These are phyloP conservation scores for Pyrrhoderma noxium DNA, from an alignment of 1,284 basidiomycete genomes.

Conservation along the genomic window DNA sequence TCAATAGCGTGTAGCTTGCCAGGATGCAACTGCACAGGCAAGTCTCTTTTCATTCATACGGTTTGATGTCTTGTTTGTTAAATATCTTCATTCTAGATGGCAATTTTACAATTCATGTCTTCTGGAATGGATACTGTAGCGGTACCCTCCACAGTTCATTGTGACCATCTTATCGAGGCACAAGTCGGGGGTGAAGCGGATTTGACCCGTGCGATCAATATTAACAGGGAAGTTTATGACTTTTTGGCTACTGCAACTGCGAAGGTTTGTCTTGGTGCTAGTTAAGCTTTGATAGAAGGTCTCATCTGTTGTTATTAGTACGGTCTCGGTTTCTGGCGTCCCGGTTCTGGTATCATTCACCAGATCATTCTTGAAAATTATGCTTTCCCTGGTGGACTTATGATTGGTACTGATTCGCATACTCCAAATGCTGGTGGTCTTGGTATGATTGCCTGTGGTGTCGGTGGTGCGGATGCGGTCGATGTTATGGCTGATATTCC, in stretches of 20 bases:
- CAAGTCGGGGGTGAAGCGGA: constrained; percentile 92
- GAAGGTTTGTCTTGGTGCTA: constrained; percentile 47
- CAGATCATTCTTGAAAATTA: constrained; percentile 99
- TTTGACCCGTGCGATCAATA: constrained; percentile 85
- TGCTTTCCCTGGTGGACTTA: constrained; percentile 96
- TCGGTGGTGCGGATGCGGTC: constrained; percentile 98
- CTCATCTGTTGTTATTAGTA: constrained; percentile 44
- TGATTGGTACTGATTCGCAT: constrained; percentile 99
- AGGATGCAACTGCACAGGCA: constrained; percentile 93
- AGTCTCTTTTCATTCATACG: constrained; percentile 17
- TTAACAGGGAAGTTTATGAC: constrained; percentile 99
- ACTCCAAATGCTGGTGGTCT: constrained; percentile 99
- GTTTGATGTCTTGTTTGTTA: constrained; percentile 24
- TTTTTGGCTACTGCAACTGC: constrained; percentile 97
- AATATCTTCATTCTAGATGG: constrained; percentile 65
- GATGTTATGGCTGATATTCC: constrained; percentile 97
- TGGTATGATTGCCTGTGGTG: constrained; percentile 98
- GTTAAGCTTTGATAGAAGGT: constrained; percentile 9
- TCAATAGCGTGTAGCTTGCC: constrained; percentile 91
- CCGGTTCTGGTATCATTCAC: constrained; percentile 97
- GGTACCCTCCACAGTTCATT: constrained; percentile 97
- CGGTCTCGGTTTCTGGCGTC: constrained; percentile 99
- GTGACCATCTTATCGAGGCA: constrained; percentile 99
- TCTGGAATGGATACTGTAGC: constrained; percentile 97
- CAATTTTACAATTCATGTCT: constrained; percentile 99